Percentiles rank a stretch among this genome's conserved stretches.
phyloP scores from a whole-genome alignment of 192 early-diverging fungal genomes.

The Coemansia asiatica region DNA sequence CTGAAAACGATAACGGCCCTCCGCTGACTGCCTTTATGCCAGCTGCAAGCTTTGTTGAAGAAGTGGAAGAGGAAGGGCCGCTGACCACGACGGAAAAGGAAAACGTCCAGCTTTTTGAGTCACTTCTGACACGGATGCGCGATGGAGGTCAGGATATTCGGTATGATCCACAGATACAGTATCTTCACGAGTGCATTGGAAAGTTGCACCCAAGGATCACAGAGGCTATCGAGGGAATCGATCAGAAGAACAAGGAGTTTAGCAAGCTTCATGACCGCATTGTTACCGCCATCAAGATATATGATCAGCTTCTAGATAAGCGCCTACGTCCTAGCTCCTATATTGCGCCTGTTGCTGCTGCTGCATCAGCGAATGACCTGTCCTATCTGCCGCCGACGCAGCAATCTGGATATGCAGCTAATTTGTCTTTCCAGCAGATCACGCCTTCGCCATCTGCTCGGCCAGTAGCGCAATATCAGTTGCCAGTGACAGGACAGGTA shows the following conservation, averaged over 20 bases:
- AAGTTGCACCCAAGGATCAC: slow-evolving; percentile 83
- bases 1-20: slow-evolving; percentile 13
- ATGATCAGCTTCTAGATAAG: slow-evolving; percentile 85
- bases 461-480: slow-evolving; percentile 25
- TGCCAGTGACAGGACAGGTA: background rate
- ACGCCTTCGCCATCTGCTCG: slow-evolving; percentile 24
- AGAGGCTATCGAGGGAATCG: slow-evolving; percentile 69
- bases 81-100: slow-evolving; percentile 78
- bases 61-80: slow-evolving; percentile 56
- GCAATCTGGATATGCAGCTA: slow-evolving; percentile 44
- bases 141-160: slow-evolving; percentile 75
- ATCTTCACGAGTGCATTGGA: slow-evolving; percentile 83
- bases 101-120: slow-evolving; percentile 86
- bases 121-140: slow-evolving; percentile 80
- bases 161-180: slow-evolving; percentile 75
- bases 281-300: slow-evolving; percentile 74
- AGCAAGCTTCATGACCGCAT: slow-evolving; percentile 83
- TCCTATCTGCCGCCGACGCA: slow-evolving; percentile 21
- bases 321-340: slow-evolving; percentile 58
- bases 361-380: slow-evolving; percentile 17
- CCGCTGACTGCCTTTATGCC: slow-evolving; percentile 44
- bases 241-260: slow-evolving; percentile 75
- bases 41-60: slow-evolving; percentile 19
- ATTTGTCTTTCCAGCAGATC: slow-evolving; percentile 16
- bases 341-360: background rate